Evolutionary conservation across 495 filamentous ascomycete species (phyloP), one percentile per base, ranked within the genome.

Genomic region (Trypethelium eluteriae): DNA sequence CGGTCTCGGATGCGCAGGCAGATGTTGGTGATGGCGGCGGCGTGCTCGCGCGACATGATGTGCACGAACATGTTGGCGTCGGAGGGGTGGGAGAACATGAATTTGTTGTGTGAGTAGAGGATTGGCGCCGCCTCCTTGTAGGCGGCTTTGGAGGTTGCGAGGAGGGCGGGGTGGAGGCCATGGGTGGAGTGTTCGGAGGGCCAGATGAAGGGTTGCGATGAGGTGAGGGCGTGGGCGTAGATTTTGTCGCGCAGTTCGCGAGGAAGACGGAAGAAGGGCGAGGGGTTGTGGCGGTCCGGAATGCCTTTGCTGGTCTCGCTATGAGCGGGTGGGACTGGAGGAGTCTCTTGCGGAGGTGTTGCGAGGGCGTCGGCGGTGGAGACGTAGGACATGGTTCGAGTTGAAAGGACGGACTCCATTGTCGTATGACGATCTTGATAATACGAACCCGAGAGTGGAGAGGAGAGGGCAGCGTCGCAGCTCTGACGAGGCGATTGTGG

Each of bases 11-110:
- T 70, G 49, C 72, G 73, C 46, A 78, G 72, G 70, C 62, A 70
- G 11, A 76, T 68, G 32, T 67, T 67, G 12, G 67, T 70, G 44
- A 74, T 73, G 39, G 32, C 50, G 32, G 14, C 36, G 18, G 68
- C 69, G 65, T 73, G 71, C 9, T 38, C 5, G 9, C 62, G 39
- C 1, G 70, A 67, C 7, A 74, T 59, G 18, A 74, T 69, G 66
- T 73, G 68, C 36, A 71, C 69, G 64, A 79, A 77, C 70, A 79
- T 76, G 67, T 76, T 79, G 65, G 70, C 72, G 67, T 79, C 76
- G 39, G 67, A 72, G 2, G 76, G 39, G 62, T 56, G 35, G 10
- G 3, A n/a, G 64, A 65, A 65, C 10, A 36, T 38, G 65, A 73
- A 71, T 32, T 38, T 66, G 36, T 71, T 63, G 49, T 41, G 34